Base-by-base conservation (phyloP, 2,329 filamentous ascomycete genomes). In the Apiospora aurea region DNA sequence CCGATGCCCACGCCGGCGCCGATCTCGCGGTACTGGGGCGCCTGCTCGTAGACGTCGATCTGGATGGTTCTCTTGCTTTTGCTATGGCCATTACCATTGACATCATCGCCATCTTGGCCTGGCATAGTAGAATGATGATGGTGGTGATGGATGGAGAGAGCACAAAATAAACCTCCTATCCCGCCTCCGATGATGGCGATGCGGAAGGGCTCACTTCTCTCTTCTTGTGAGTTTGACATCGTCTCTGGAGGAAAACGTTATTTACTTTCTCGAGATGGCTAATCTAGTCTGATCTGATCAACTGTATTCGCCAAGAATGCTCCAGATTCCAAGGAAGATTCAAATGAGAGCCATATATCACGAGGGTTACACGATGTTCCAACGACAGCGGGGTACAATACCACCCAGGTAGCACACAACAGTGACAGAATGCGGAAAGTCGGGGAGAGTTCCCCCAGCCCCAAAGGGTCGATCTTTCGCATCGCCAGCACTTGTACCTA, bases 171-270 rank as follows among this genome's bases (percentile, higher is more conserved):
- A 21, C 83, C 83, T 43, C 80, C 81, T 29, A 84, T 81, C 70
- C 82, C 83, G 34, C 82, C 82, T 34, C 82, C 82, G 24, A 83
- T 77, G 44, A 84, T 77, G 70, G 80, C 82, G 61, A 84, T 75
- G n/a, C 43, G 43, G 44, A 69, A 69, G 3, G 67, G 67, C 16
- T 41, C 57, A 4, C 21, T 41, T n/a, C 34, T 41, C 34, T 64
- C 57, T 41, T 41, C 34, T 7, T 41, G 29, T 7, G 21, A 13
- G 21, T 41, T n/a, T 5, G 34, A 24, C 57, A 64, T 64, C 10
- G 3, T 41, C 10, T 64, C 18, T n/a, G 53, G 29, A 57, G 29
- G 34, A n/a, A 10, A 10, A n/a, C 3, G 3, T 14, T 41, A 16
- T 29, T 24, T 34, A 29, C 7, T 41, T 2, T 14, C 3, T 1